These are phyloP conservation scores for Aspergillus awamori DNA, from an alignment of 2,329 filamentous ascomycete species.

Conservation along the genomic window DNA sequence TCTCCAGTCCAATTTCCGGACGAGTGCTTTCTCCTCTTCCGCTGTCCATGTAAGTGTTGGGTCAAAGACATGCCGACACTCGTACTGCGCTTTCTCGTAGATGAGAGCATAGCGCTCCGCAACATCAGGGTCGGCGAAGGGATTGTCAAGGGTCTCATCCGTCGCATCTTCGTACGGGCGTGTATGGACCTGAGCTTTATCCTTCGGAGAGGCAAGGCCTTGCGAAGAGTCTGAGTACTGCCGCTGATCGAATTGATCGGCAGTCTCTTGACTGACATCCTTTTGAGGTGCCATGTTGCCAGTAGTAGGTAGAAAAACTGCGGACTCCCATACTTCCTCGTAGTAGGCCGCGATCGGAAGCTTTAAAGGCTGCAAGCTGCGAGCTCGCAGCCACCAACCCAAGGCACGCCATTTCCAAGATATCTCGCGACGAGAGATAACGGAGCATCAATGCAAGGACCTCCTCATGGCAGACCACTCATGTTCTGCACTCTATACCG, in stretches of 20 bases:
- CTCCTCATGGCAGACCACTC: not conserved
- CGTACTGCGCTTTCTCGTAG: slow-evolving; percentile 58
- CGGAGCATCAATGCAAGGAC: not conserved
- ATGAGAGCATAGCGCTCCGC: slow-evolving; percentile 58
- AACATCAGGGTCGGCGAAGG: slow-evolving; percentile 55
- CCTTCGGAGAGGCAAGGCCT: not conserved
- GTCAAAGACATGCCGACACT: slow-evolving; percentile 49
- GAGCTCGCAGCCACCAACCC: not conserved
- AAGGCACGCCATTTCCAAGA: not conserved
- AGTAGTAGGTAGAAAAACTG: no score
- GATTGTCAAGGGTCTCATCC: slow-evolving; percentile 19
- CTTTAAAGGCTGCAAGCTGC: not conserved
- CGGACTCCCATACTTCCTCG: not conserved
- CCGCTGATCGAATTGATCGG: not conserved
- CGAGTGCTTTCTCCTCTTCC: slow-evolving; percentile 36
- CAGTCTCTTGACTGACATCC: not conserved
- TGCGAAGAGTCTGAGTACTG: slow-evolving; percentile 1
- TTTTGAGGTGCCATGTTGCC: not conserved
- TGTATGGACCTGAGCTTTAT: not conserved
- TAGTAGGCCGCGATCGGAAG: not conserved
- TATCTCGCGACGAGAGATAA: not conserved
- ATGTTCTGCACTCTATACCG: not conserved
- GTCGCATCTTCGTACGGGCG: slow-evolving; percentile 3
- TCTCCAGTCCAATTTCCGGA: slow-evolving; percentile 28
- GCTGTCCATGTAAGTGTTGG: slow-evolving; percentile 39